A percentile compares a stretch with the other conserved stretches of the same genome.
phyloP scores from a whole-genome alignment of 2,329 filamentous ascomycete species.

The Tolypocladium tundrense region DNA sequence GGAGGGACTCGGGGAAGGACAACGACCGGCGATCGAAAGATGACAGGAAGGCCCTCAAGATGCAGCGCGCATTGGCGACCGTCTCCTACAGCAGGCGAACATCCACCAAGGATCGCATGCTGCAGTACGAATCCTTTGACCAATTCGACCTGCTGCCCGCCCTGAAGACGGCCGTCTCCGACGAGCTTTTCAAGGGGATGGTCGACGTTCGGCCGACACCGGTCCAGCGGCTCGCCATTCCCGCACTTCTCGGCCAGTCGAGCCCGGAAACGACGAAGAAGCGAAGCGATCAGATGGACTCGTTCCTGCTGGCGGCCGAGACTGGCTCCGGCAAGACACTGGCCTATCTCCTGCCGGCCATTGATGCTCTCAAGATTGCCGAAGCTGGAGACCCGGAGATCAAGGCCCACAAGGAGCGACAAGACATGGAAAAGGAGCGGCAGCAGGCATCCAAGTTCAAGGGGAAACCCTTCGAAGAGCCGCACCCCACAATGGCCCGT shows the following conservation, averaged over 20 bases:
- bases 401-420: conserved; percentile 44
- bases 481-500: conserved; percentile 63
- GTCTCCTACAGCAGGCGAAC: conserved; percentile 63
- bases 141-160: conserved; percentile 65
- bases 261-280: conserved; percentile 13
- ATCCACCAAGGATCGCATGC: conserved; percentile 43
- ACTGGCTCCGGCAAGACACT: conserved; percentile 96
- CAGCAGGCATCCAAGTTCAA: conserved; percentile 44
- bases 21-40: conserved; percentile 23
- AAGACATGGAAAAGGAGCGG: conserved; percentile 45
- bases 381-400: conserved; percentile 52
- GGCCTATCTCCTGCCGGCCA: conserved; percentile 75
- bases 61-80: conserved; percentile 72
- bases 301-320: conserved; percentile 82
- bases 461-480: conserved; percentile 56
- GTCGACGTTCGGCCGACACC: conserved; percentile 73
- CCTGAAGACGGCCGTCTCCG: conserved; percentile 59
- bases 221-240: conserved; percentile 82
- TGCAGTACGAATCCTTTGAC: conserved; percentile 67
- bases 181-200: conserved; percentile 66
- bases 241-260: conserved; percentile 57
- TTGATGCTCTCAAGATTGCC: conserved; percentile 75
- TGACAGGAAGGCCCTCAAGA: conserved; percentile 72
- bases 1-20: conserved; percentile 14
- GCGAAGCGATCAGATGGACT: conserved; percentile 28